Conservation (phyloP, 2,329 filamentous ascomycete genomes). For the Venturia nashicola region DNA sequence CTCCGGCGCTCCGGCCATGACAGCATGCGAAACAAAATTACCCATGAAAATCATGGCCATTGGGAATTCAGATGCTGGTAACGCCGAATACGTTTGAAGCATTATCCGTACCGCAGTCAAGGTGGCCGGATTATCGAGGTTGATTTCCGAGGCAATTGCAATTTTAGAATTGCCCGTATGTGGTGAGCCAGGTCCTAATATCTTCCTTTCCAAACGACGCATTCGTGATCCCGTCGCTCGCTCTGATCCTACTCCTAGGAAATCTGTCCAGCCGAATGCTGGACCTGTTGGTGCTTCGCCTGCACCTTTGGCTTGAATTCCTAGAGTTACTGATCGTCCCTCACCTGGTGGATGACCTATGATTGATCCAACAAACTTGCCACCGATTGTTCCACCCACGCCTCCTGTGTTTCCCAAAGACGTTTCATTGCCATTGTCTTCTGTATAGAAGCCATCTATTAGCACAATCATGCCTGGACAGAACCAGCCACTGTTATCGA, state of each 20-base stretch:
- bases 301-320: conserved; percentile 47
- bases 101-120: conserved; percentile 72
- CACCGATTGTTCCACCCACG: conserved; percentile 83
- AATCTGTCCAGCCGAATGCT: conserved; percentile 89
- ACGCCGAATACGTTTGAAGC: conserved; percentile 57
- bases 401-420: conserved; percentile 63
- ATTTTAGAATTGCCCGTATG: conserved; percentile 35
- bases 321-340: conserved; percentile 65
- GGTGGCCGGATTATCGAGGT: conserved; percentile 72
- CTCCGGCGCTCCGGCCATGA: conserved; percentile 48
- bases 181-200: conserved; percentile 35
- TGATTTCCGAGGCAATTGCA: conserved; percentile 74
- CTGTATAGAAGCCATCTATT: conserved; percentile 91
- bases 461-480: conserved; percentile 92
- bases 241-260: conserved; percentile 82
- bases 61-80: conserved; percentile 53
- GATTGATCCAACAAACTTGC: conserved; percentile 80
- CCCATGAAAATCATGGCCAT: conserved; percentile 74
- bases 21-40: conserved; percentile 57
- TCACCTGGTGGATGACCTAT: conserved; percentile 88
- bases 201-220: conserved; percentile 62
- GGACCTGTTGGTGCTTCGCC: conserved; percentile 30
- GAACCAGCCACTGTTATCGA: conserved; percentile 77
- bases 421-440: conserved; percentile 60
- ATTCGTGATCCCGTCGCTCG: conserved; percentile 72